Evolutionary conservation across 768 basidiomycete genomes (phyloP).

Genomic region (Wakefieldia striispora): DNA sequence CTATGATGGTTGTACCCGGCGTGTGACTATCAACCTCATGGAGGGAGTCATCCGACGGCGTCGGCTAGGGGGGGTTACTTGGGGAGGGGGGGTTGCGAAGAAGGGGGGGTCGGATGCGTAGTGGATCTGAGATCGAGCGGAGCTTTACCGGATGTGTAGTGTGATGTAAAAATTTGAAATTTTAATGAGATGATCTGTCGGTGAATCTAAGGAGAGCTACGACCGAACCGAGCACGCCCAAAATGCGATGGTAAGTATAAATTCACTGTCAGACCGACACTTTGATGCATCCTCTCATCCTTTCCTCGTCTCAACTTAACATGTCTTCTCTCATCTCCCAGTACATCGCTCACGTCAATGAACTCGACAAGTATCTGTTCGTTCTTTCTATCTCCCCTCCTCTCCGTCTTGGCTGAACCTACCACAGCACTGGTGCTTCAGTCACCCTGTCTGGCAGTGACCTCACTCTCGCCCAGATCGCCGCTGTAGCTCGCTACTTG

Average conservation of each 20-base stretch:
- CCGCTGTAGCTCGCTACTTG: slow-evolving; percentile 66
- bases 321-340: slow-evolving; percentile 43
- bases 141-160: background rate
- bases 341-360: slow-evolving; percentile 58
- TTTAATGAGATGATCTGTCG: background rate
- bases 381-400: slow-evolving; percentile 16
- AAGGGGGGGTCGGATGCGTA: no score
- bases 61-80: no score
- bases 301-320: background rate
- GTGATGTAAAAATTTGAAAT: background rate
- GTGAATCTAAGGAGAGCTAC: no score
- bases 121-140: background rate
- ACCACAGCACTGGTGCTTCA: slow-evolving; percentile 54
- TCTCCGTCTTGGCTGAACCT: slow-evolving; percentile 6
- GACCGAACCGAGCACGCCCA: no score
- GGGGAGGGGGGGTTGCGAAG: no score
- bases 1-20: no score
- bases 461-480: slow-evolving; percentile 73
- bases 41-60: no score
- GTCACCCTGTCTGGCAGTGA: slow-evolving; percentile 67
- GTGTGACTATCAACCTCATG: no score
- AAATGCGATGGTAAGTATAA: no score
- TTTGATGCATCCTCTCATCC: background rate
- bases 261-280: background rate
- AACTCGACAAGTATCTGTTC: slow-evolving; percentile 65